These are phyloP conservation scores for Wickerhamomyces rabaulensis DNA, from an alignment of 805 yeast species.

Conservation along the genomic window DNA sequence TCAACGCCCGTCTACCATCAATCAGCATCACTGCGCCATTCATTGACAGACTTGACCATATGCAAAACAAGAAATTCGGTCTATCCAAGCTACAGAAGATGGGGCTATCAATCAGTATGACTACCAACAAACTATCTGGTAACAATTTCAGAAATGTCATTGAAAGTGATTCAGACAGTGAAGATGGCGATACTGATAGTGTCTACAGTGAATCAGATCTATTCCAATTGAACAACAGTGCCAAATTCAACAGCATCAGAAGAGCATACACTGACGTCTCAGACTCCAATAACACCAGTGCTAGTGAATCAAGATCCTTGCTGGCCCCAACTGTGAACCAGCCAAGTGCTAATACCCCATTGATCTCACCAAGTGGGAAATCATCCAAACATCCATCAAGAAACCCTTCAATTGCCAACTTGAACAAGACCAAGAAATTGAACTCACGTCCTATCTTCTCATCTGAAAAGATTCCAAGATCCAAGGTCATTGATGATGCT, in stretches of 20 bases:
- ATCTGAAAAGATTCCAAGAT: slow-evolving; percentile 66
- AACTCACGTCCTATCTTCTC: slow-evolving; percentile 54
- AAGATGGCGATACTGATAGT: slow-evolving; percentile 22
- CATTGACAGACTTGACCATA: slow-evolving; percentile 16
- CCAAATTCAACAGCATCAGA: background rate
- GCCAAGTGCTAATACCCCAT: background rate
- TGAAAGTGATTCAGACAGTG: slow-evolving; percentile 26
- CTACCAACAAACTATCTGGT: slow-evolving; percentile 46
- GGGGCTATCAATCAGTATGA: slow-evolving; percentile 78
- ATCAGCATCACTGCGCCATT: slow-evolving; percentile 27
- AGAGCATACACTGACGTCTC: background rate
- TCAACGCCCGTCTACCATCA: slow-evolving; percentile 29
- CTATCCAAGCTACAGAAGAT: slow-evolving; percentile 66
- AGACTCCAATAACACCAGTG: background rate
- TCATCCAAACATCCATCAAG: background rate
- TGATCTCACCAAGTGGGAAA: background rate
- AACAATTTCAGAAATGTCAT: slow-evolving; percentile 21
- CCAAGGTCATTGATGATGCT: slow-evolving; percentile 62
- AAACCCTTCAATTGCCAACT: slow-evolving; percentile 5
- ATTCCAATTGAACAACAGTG: background rate
- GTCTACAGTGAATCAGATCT: slow-evolving; percentile 15
- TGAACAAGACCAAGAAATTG: slow-evolving; percentile 13
- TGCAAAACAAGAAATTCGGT: slow-evolving; percentile 27
- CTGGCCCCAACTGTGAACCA: background rate
- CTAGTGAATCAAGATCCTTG: background rate